These are phyloP conservation scores for Aspergillus ochraceoroseus DNA, from an alignment of 2,329 filamentous ascomycete genomes.

Conservation along the genomic window DNA sequence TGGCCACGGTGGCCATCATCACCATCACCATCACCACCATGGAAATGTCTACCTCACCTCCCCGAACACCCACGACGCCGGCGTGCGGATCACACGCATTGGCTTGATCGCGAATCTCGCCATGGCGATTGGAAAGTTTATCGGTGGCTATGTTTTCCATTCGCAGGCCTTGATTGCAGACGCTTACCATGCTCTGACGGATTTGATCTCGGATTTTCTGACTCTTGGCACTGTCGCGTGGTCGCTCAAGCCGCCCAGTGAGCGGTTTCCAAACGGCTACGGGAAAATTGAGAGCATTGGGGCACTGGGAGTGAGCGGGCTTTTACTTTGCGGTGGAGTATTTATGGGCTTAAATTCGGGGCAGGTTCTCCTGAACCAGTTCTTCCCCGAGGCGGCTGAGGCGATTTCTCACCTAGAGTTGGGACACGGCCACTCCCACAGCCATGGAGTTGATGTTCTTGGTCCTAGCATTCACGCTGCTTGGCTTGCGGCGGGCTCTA, in stretches of 20 bases:
- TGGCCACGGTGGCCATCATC: constrained; percentile 53
- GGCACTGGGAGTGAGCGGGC: constrained; percentile 84
- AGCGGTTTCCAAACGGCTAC: constrained; percentile 82
- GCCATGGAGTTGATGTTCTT: constrained; percentile 47
- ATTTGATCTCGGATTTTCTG: constrained; percentile 90
- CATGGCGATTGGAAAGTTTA: constrained; percentile 90
- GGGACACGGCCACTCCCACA: constrained; percentile 59
- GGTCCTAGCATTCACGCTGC: constrained; percentile 87
- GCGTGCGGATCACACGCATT: constrained; percentile 87
- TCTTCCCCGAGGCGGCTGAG: constrained; percentile 62
- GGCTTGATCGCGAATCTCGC: constrained; percentile 82
- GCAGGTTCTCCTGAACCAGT: constrained; percentile 64
- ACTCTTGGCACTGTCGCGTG: constrained; percentile 92
- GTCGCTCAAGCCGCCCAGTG: constrained; percentile 78
- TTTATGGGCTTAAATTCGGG: constrained; percentile 84
- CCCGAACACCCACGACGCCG: constrained; percentile 81
- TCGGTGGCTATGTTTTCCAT: constrained; percentile 90
- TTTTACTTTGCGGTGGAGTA: constrained; percentile 80
- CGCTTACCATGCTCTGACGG: constrained; percentile 90
- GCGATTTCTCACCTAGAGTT: constrained; percentile 39
- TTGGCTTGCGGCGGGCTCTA: constrained; percentile 87
- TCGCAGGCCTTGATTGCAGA: constrained; percentile 91
- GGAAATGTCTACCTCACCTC: constrained; percentile 80
- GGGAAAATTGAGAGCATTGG: constrained; percentile 97
- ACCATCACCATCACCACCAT: constrained; percentile 70